Evolutionary conservation across 2,329 filamentous ascomycete species (phyloP).

Genomic region (Furcasterigmium furcatum): DNA sequence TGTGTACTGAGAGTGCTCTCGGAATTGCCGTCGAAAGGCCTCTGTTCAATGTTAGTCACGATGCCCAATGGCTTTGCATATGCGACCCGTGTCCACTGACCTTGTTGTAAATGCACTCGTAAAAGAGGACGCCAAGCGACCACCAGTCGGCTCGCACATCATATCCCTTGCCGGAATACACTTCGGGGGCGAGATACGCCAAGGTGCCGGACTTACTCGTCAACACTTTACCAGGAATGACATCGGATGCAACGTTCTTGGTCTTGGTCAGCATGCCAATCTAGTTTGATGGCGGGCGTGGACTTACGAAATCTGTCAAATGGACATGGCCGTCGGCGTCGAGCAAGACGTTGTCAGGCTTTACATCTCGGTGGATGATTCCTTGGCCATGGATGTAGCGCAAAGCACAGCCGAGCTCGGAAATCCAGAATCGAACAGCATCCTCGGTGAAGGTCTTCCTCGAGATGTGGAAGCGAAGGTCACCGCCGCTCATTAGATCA

Average conservation of each 20-base stretch:
- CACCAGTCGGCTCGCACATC: conserved; percentile 94
- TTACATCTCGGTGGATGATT: conserved; percentile 88
- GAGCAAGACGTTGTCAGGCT: conserved; percentile 86
- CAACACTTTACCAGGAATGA: conserved; percentile 74
- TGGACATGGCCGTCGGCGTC: conserved; percentile 93
- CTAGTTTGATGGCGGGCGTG: conserved; percentile 16
- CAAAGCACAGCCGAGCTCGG: conserved; percentile 87
- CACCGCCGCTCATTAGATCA: conserved; percentile 96
- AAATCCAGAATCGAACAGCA: conserved; percentile 94
- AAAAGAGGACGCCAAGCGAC: conserved; percentile 97
- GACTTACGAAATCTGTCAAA: conserved; percentile 89
- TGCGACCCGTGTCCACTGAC: conserved; percentile 48
- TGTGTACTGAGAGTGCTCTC: conserved; percentile 77
- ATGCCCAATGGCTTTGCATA: not conserved
- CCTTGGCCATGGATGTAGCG: conserved; percentile 81
- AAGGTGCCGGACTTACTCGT: conserved; percentile 97
- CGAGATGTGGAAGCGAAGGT: conserved; percentile 95
- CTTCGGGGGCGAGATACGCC: conserved; percentile 93
- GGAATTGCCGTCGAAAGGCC: conserved; percentile 88
- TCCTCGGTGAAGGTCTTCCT: conserved; percentile 98
- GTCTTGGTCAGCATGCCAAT: conserved; percentile 17
- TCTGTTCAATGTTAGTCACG: conserved; percentile 41
- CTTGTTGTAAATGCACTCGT: conserved; percentile 99
- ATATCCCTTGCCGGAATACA: conserved; percentile 89
- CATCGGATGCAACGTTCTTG: conserved; percentile 95